Evolutionary conservation across 1,284 basidiomycete genomes (phyloP), one percentile per base, ranked within the genome.

Genomic region (Salmacisia buchloeana): DNA sequence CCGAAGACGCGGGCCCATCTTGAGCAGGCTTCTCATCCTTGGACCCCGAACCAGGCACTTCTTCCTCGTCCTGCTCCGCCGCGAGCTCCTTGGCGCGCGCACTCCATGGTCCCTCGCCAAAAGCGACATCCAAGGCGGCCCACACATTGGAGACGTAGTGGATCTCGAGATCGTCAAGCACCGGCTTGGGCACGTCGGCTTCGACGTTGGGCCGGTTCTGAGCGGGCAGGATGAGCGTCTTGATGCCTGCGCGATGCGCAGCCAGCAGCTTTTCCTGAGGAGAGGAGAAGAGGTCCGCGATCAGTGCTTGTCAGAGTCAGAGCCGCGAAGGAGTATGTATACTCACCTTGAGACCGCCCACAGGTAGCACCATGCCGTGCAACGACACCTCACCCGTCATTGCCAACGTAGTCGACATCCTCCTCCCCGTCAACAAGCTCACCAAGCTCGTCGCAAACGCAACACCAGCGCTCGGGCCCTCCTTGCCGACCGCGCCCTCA

Each of bases 381-480:
- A 79, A 63, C 59, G 75, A 77, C 12, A 78, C 75, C 58, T 79
- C 77, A 21, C 77, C 77, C 13, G 76, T 79, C 77, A 79, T 79
- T 27, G 77, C 77, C 27, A 79, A 64, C 46, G 73, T 75, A 25
- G 75, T 70, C 21, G 70, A 67, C 18, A 79, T 64, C 12, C 62
- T 63, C 41, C 72, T 60, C 59, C 69, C 66, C 36, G 75, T 73
- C 81, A 97, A 89, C 65, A 97, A 83, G 52, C 89, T 91, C 23
- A 97, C 91, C 73, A 97, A 90, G 0, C 93, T 93, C 36, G 90
- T 88, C 59, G 94, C 80, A 54, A 98, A 88, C 0, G 94, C 94
- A 1, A 92, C 96, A 57, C 94, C 94, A 0, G 94, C 94, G 70
- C 90, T 92, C 0, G 94, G 94, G 0, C 94, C 94, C 76, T 98